Base-by-base conservation (phyloP, 2,329 filamentous ascomycete genomes). In the Penicillium sclerotiorum region DNA sequence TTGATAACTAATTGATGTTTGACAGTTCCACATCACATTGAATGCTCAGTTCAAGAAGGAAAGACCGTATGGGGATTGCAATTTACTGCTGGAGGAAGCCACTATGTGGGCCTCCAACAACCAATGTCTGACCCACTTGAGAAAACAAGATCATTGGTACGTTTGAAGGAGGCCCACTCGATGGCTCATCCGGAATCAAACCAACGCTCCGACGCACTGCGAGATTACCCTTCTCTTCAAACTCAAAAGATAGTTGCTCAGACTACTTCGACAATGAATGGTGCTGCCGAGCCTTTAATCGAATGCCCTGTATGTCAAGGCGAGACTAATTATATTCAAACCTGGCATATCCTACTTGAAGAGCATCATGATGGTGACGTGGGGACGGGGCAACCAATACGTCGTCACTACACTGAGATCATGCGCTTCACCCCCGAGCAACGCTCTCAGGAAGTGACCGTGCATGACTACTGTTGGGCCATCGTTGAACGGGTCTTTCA, bases 381-480 rank as follows among this genome's bases (percentile, higher is more conserved):
- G 11, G 32, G 30, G 23, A 27, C 21, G 13, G 32, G 32, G 11
- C 11, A 27, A 8, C 32, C 20, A 8, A 21, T 45, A 5, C 33
- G 22, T 17, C 42, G 42, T 22, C 30, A 45, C 18, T 37, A 20
- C 30, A 45, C 30, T 17, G 42, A 45, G 6, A 25, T 45, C 12
- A 20, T 37, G 11, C 12, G 6, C n/a, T 15, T 45, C n/a, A 20
- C 43, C 11, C 12, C 12, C 5, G 43, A 45, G 28, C 27, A 45
- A 9, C 43, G 32, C 5, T 27, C 18, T 7, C 20, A 45, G 18
- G n/a, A n/a, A n/a, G n/a, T n/a, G n/a, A 45, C 43, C 5, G 20
- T 45, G 8, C 43, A 45, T 32, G 18, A 35, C 11, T 45, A 45
- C 33, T 45, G 43, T 23, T 45, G 43, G 43, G 12, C n/a, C 5